phyloP scores from a whole-genome alignment of 495 filamentous ascomycete species.

The Pyrenula aspistea region DNA sequence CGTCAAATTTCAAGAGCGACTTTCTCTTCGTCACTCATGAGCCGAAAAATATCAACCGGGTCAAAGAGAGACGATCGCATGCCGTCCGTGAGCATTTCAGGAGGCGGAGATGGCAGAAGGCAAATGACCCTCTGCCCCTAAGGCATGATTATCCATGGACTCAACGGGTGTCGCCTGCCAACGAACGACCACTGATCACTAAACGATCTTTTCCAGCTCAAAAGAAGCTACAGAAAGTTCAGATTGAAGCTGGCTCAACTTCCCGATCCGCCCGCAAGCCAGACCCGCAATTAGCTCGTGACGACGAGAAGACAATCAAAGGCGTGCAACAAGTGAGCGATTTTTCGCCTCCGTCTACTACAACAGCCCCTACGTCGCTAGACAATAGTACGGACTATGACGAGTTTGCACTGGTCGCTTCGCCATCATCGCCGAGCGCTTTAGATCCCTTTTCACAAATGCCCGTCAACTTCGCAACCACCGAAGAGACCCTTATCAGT shows the following conservation, averaged over 20 bases:
- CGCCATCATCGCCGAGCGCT: background rate
- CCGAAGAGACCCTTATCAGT: background rate
- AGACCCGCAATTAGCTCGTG: background rate
- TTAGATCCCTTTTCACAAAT: background rate
- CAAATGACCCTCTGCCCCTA: background rate
- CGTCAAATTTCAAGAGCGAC: background rate
- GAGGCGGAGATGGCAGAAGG: background rate
- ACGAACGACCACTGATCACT: background rate
- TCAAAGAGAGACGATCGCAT: background rate
- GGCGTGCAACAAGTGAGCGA: background rate
- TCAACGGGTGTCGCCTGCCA: background rate
- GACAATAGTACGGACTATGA: background rate
- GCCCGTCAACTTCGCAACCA: background rate
- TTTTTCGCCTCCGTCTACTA: background rate
- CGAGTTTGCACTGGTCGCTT: background rate
- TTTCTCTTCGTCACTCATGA: background rate
- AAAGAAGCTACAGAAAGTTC: background rate
- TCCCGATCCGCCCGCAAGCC: background rate
- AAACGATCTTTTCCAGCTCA: background rate
- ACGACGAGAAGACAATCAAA: background rate
- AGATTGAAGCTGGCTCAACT: background rate
- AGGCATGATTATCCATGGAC: background rate
- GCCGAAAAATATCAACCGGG: background rate
- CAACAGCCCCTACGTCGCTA: background rate
- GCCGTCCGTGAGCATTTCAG: background rate